Evolutionary conservation across 768 basidiomycete species (phyloP), one percentile per base, ranked within the genome.

Genomic region (Agaricus sinodeliciosus): DNA sequence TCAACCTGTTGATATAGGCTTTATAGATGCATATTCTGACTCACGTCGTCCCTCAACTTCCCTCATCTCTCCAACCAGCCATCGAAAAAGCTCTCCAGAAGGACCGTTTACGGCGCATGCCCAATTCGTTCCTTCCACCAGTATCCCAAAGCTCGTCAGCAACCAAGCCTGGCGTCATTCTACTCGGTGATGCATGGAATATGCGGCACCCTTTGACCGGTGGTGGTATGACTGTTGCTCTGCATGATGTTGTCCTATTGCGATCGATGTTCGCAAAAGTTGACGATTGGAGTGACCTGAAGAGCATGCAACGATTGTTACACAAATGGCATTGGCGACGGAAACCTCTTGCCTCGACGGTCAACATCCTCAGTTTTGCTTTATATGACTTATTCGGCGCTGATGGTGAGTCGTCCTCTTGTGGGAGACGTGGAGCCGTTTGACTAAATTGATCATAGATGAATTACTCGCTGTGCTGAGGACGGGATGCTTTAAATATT

Each of bases 121-220:
- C 96, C 28, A 98, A 97, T 66, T 88, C 90, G 0, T 96, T 90
- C 74, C 77, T 99, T 1, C 90, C 96, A 0, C 71, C 94, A 0
- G 73, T 85, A 2, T 72, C 82, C 55, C 94, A 95, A 63, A 74
- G 73, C n/a, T 57, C 60, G 18, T 57, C 65, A 0, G 71, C 74
- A 9, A 69, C 69, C 15, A 86, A 81, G 57, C 77, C 83, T 45
- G 90, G 91, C 22, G 82, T 82, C 9, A 71, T 99, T 54, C 81
- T 98, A 56, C 74, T 96, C 31, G 96, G 96, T 1, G 96, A 98
- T 64, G 84, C 95, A 2, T 95, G 92, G 87, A 99, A 98, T 65
- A 98, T 98, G 94, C 89, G 96, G 0, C 96, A 99, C 67, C 96
- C 96, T 1, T 77, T 99, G 18, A 99, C 96, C 0, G 96, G 96